Evolutionary conservation across 495 filamentous ascomycete genomes (phyloP).

Genomic region (Hypoxylon perforatum): DNA sequence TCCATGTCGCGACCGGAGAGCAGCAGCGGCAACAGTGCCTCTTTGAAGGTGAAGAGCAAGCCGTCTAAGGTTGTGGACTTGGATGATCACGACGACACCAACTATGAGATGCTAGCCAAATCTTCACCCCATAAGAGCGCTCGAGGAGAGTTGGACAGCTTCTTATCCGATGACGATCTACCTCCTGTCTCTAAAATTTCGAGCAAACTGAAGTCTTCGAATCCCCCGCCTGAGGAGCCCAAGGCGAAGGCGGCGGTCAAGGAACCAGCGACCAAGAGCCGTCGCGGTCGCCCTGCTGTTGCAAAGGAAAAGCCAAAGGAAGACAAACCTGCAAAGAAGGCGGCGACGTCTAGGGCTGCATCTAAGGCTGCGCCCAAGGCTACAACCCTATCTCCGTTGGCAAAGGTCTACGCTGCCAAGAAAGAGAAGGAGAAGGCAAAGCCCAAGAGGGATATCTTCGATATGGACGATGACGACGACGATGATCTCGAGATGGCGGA

Average conservation of each 20-base stretch:
- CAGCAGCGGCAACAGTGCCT: constrained; percentile 60
- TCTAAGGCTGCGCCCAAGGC: constrained; percentile 49
- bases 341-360: constrained; percentile 44
- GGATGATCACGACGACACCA: constrained; percentile 79
- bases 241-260: constrained; percentile 50
- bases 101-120: constrained; percentile 83
- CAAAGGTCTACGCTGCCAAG: constrained; percentile 84
- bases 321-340: constrained; percentile 48
- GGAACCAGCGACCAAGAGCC: constrained; percentile 58
- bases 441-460: constrained; percentile 55
- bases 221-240: constrained; percentile 50
- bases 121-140: constrained; percentile 62
- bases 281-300: constrained; percentile 59
- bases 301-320: constrained; percentile 59
- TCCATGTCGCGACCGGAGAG: constrained; percentile 76
- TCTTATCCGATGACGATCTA: constrained; percentile 69
- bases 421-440: constrained; percentile 66
- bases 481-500: constrained; percentile 52
- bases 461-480: constrained; percentile 56
- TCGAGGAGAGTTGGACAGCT: constrained; percentile 69
- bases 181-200: constrained; percentile 53
- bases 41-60: constrained; percentile 64
- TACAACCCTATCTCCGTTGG: constrained; percentile 73
- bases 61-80: constrained; percentile 61
- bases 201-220: constrained; percentile 47